Percentiles rank a stretch among this genome's conserved stretches.
Conservation (phyloP, 352 stramenopile species). For the Phytophthora constricta region DNA sequence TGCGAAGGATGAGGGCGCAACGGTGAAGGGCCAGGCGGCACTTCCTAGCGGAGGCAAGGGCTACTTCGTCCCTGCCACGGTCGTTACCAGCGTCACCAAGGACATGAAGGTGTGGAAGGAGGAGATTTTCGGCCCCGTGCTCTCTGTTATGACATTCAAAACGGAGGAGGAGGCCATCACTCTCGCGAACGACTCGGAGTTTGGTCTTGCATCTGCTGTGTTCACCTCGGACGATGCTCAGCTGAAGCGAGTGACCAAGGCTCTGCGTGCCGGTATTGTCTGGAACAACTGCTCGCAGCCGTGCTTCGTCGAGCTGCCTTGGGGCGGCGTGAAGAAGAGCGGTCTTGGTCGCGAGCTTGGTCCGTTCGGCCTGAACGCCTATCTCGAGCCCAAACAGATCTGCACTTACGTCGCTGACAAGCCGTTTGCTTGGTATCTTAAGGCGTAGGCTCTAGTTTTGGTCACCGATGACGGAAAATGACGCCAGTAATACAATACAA, state of each 20-base stretch:
- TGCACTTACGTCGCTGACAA: conserved; percentile 77
- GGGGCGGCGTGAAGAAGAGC: conserved; percentile 88
- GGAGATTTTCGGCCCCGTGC: conserved; percentile 92
- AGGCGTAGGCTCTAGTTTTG: too few relatives aligned
- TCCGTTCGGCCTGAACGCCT: conserved; percentile 64
- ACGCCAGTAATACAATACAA: too few relatives aligned
- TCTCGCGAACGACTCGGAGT: conserved; percentile 50
- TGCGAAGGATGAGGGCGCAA: conserved; percentile 60
- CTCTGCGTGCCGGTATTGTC: conserved; percentile 27
- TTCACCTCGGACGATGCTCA: conserved; percentile 65
- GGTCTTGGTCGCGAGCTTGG: conserved; percentile 78
- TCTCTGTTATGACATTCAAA: conserved; percentile 87
- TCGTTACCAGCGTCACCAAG: conserved; percentile 71
- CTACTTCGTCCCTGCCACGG: conserved; percentile 79
- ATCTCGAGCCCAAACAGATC: conserved; percentile 78
- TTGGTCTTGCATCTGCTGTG: conserved; percentile 76
- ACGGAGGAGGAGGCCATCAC: conserved; percentile 83
- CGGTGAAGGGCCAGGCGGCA: conserved; percentile 31
- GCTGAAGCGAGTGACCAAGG: conserved; percentile 63
- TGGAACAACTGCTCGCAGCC: conserved; percentile 37
- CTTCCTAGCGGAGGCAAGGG: conserved; percentile 34
- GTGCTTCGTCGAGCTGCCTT: conserved; percentile 62
- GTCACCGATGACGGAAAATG: too few relatives aligned
- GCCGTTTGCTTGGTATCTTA: conserved; percentile 64
- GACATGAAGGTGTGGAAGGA: conserved; percentile 82